Evolutionary conservation across 768 basidiomycete species (phyloP).

Genomic region (Kwoniella europaea): DNA sequence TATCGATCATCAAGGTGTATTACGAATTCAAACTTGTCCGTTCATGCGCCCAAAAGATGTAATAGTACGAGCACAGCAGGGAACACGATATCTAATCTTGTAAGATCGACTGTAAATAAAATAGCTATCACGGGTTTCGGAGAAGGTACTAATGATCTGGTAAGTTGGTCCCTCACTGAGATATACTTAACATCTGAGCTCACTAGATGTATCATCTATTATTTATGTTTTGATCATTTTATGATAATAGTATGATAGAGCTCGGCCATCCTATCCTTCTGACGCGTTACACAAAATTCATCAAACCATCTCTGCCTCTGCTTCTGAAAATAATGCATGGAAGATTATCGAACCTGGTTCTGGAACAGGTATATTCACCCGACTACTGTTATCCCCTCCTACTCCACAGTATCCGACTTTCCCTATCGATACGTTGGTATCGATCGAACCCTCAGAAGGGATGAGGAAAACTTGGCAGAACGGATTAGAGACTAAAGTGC

Average conservation of each 20-base stretch:
- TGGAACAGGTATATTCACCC: constrained; percentile 88
- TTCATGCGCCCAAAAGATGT: not conserved
- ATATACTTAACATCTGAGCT: too few species aligned
- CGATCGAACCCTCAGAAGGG: constrained; percentile 80
- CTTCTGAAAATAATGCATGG: constrained; percentile 11
- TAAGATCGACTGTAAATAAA: constrained; percentile 62
- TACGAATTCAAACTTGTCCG: too few species aligned
- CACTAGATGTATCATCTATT: too few species aligned
- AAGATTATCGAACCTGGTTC: constrained; percentile 69
- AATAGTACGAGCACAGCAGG: not conserved
- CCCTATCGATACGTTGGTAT: constrained; percentile 65
- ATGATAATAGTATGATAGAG: constrained; percentile 59
- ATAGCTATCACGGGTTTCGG: constrained; percentile 78
- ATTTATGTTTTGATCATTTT: too few species aligned
- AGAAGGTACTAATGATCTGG: constrained; percentile 73
- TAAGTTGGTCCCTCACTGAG: too few species aligned
- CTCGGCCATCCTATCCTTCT: constrained; percentile 80
- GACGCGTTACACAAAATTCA: constrained; percentile 69
- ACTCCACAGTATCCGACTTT: constrained; percentile 58
- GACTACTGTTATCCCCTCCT: constrained; percentile 66
- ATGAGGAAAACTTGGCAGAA: constrained; percentile 79
- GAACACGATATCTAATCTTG: not conserved
- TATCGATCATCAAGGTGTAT: too few species aligned
- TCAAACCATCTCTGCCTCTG: constrained; percentile 56
- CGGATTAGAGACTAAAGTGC: constrained; percentile 5